These are phyloP conservation scores for Sporothrix sp. DNA, from an alignment of 2,329 filamentous ascomycete genomes.

Conservation along the genomic window DNA sequence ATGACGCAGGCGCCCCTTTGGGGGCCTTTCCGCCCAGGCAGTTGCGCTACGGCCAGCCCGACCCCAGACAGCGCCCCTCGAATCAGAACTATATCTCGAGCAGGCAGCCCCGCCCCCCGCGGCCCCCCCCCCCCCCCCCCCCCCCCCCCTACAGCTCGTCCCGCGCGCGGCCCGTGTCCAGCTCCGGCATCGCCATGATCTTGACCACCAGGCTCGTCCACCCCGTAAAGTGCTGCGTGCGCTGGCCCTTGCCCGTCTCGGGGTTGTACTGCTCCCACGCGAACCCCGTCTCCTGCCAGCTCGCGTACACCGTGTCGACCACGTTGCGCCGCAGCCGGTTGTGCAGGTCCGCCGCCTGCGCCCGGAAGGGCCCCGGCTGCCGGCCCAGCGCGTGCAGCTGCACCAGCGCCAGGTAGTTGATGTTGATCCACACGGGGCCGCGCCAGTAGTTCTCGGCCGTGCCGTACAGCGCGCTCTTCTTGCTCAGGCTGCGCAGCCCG, in stretches of 20 bases:
- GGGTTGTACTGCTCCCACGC: constrained; percentile 99
- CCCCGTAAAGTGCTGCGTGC: constrained; percentile 95
- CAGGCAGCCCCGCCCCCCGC: no score
- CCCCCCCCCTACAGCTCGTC: constrained; percentile 38
- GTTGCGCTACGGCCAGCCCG: no score
- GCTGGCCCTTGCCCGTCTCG: constrained; percentile 83
- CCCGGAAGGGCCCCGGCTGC: constrained; percentile 56
- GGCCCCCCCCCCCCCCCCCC: constrained; percentile 15
- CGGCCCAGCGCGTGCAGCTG: constrained; percentile 66
- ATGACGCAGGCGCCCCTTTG: no score
- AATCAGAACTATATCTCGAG: no score
- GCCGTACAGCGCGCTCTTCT: constrained; percentile 71
- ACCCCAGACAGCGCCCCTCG: no score
- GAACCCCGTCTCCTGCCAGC: constrained; percentile 87
- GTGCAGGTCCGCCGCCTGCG: constrained; percentile 65
- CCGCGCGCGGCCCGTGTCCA: constrained; percentile 30
- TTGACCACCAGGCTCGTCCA: constrained; percentile 99
- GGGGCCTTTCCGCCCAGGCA: no score
- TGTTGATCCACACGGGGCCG: constrained; percentile 88
- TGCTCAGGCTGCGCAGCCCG: constrained; percentile 84
- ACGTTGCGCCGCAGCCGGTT: constrained; percentile 69
- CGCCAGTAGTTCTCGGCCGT: constrained; percentile 97
- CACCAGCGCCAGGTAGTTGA: constrained; percentile 80
- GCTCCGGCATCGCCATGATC: constrained; percentile 88
- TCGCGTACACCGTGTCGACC: constrained; percentile 76